A percentile compares a stretch with the other conserved stretches of the same genome.
Conservation (phyloP, 2,329 filamentous ascomycete species). For the Alternaria gaisen region DNA sequence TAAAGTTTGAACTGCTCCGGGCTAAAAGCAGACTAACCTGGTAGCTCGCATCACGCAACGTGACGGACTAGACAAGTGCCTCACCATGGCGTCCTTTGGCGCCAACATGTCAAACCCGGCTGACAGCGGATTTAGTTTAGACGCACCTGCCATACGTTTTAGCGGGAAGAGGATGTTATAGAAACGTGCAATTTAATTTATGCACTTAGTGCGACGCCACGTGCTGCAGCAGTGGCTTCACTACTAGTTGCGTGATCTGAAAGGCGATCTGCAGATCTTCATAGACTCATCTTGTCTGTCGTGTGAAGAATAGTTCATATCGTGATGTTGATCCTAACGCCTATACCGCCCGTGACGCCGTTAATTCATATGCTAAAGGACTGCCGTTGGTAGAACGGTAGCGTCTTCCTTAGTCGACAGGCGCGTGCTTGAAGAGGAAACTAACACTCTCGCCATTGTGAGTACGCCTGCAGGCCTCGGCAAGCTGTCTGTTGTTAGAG, state of each 20-base stretch:
- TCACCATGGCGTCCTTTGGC: constrained; percentile 9
- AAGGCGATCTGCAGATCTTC: constrained; percentile 18
- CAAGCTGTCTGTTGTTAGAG: constrained; percentile 57
- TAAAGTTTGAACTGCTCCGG: constrained; percentile 16
- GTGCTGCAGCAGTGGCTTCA: constrained; percentile 27
- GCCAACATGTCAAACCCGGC: constrained; percentile 24
- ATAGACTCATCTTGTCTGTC: constrained; percentile 10
- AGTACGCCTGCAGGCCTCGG: constrained; percentile 75
- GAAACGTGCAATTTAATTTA: constrained; percentile 22
- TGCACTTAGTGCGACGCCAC: constrained; percentile 26
- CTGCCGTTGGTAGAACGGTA: constrained; percentile 15
- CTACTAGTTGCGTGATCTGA: constrained; percentile 16
- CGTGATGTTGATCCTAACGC: constrained; percentile 18
- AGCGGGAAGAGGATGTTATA: constrained; percentile 18
- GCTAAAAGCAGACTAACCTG: constrained; percentile 8
- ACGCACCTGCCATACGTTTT: constrained; percentile 22
- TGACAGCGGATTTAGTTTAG: constrained; percentile 32
- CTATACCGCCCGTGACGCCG: constrained; percentile 27
- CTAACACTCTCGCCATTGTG: constrained; percentile 76
- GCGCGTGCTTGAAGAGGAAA: constrained; percentile 74
- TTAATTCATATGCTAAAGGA: constrained; percentile 16
- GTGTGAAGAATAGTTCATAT: constrained; percentile 4
- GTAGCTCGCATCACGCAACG: constrained; percentile 9
- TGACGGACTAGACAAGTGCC: constrained; percentile 11
- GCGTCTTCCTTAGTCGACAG: constrained; percentile 52